Conservation (phyloP, 2,329 filamentous ascomycete species). For the Trichophyton mentagrophytes region DNA sequence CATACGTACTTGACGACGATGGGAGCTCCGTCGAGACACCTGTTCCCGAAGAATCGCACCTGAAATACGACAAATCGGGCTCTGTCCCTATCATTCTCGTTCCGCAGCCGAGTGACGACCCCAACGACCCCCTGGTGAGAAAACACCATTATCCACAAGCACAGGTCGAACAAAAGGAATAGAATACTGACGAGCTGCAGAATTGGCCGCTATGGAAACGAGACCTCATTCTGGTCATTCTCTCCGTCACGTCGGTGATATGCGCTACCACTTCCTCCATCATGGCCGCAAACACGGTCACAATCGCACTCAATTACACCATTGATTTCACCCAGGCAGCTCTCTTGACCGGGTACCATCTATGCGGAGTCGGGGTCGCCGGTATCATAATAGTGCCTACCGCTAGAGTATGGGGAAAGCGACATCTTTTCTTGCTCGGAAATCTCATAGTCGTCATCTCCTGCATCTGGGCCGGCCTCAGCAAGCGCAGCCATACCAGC, state of each 20-base stretch:
- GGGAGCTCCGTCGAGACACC: constrained; percentile 31
- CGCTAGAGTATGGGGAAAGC: constrained; percentile 82
- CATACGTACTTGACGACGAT: constrained; percentile 51
- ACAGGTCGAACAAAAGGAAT: not conserved
- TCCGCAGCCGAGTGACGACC: constrained; percentile 81
- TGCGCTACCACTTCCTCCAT: constrained; percentile 75
- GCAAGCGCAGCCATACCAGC: constrained; percentile 54
- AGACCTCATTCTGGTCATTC: constrained; percentile 63
- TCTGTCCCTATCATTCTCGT: constrained; percentile 63
- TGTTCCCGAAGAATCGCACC: constrained; percentile 24
- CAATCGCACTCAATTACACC: constrained; percentile 54
- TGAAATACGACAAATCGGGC: constrained; percentile 63
- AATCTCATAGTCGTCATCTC: constrained; percentile 59
- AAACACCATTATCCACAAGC: not conserved
- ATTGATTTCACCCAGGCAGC: constrained; percentile 62
- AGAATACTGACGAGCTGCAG: constrained; percentile 25
- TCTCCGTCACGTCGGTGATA: constrained; percentile 71
- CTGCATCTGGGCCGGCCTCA: constrained; percentile 65
- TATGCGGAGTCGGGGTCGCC: constrained; percentile 68
- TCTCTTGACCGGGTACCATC: constrained; percentile 72
- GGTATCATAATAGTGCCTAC: constrained; percentile 79
- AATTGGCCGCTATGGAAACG: constrained; percentile 81
- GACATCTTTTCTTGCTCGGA: constrained; percentile 73
- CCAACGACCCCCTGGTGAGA: constrained; percentile 67
- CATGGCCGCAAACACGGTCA: constrained; percentile 76